Evolutionary conservation across 352 stramenopile species (phyloP), one percentile per base, ranked within the genome.

Genomic region (Globisporangium spinosum): DNA sequence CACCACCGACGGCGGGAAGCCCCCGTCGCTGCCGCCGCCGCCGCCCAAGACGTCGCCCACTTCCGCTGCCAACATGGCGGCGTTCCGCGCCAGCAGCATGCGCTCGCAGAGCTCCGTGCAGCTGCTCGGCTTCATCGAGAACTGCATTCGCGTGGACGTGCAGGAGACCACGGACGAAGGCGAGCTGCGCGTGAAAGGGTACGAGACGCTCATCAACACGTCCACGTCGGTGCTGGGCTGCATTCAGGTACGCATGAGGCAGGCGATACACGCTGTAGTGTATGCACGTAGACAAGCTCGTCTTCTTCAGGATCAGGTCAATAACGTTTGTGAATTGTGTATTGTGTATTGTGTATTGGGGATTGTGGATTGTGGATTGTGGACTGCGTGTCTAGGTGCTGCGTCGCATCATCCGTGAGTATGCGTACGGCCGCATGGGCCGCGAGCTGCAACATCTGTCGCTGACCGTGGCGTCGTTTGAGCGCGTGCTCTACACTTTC

Each of bases 361-460:
- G n/a, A n/a, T 32, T 49, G 29, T 40, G 25, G 9, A 15, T 38
- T 29, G 17, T 61, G 35, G 15, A 56, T 58, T 40, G 22, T 23
- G 5, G 3, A 23, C 32, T 51, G 17, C 12, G 43, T 51, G 20
- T 62, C 13, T 59, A 82, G 73, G 76, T 92, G 27, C 70, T 94
- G 57, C 88, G 88, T 6, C 83, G 88, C 9, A 96, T 96, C 67
- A 96, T 96, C 53, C 84, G 83, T 55, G 82, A 96, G 69, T 92
- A 94, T 58, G 84, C 88, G 35, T 94, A 92, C 64, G 85, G 86
- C 2, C 75, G 86, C 22, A 82, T 96, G 77, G 88, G 88, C 2
- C 82, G 88, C 27, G 86, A 96, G 70, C 73, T 96, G 58, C 88
- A 94, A 72, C 88, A 96, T 59, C 68, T 96, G 34, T 96, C 88